Evolutionary conservation across 805 yeast genomes (phyloP).

Genomic region (Cyberlindnera mrakii): DNA sequence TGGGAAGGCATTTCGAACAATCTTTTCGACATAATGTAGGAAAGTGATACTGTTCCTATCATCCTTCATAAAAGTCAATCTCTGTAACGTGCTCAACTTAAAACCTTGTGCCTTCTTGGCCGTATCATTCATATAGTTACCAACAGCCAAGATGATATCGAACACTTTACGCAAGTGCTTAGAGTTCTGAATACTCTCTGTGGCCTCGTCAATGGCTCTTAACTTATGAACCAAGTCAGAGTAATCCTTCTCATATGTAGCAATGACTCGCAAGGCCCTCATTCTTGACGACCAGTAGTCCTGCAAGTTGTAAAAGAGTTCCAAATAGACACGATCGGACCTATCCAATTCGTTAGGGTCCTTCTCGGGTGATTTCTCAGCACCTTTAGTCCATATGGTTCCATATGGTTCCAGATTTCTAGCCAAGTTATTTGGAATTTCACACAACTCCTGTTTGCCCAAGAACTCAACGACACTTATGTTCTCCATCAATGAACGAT

Average conservation of each 20-base stretch:
- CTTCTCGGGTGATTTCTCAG: conserved; percentile 39
- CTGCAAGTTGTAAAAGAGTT: conserved; percentile 59
- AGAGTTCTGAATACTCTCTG: conserved; percentile 47
- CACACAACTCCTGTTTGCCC: conserved; percentile 57
- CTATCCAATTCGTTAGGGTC: conserved; percentile 56
- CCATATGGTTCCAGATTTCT: conserved; percentile 61
- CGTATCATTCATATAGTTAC: conserved; percentile 73
- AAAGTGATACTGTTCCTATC: conserved; percentile 64
- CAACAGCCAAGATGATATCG: conserved; percentile 63
- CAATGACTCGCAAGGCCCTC: conserved; percentile 49
- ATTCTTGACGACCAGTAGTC: conserved; percentile 70
- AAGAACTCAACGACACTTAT: conserved; percentile 63
- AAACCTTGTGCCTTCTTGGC: conserved; percentile 67
- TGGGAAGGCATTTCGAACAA: conserved; percentile 60
- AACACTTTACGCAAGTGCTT: conserved; percentile 50
- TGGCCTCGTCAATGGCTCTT: conserved; percentile 52
- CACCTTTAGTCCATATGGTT: conserved; percentile 35
- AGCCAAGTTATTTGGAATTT: conserved; percentile 49
- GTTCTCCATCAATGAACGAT: conserved; percentile 44
- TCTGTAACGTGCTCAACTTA: conserved; percentile 59
- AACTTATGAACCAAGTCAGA: conserved; percentile 53
- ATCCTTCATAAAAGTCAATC: conserved; percentile 64
- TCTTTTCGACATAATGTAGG: conserved; percentile 67
- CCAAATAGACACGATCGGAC: conserved; percentile 65
- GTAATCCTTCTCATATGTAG: conserved; percentile 60